A percentile compares a stretch with the other conserved stretches of the same genome.
Evolutionary conservation across 1,284 basidiomycete genomes (phyloP).

Genomic region (Leccinum fallax): DNA sequence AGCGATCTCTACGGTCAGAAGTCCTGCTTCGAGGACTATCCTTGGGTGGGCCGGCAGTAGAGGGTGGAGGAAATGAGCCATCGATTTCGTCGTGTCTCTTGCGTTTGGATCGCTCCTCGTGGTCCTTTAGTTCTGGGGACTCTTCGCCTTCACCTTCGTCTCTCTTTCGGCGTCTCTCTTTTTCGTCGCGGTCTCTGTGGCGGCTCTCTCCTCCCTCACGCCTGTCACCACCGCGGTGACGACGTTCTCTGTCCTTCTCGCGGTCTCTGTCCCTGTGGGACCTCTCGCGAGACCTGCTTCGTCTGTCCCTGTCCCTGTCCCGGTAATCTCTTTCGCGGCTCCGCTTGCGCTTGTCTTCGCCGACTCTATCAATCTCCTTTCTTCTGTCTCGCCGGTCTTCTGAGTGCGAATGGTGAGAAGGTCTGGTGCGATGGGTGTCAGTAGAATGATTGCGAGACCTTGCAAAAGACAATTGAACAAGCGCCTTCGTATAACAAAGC

Average conservation of each 20-base stretch:
- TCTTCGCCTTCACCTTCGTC: conserved; percentile 56
- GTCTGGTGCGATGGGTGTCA: conserved; percentile 69
- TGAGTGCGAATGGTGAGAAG: conserved; percentile 71
- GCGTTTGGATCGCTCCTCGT: conserved; percentile 58
- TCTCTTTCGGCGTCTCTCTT: conserved; percentile 60
- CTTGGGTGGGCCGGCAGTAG: conserved; percentile 32
- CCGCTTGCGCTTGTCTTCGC: conserved; percentile 54
- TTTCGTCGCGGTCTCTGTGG: conserved; percentile 50
- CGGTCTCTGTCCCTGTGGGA: conserved; percentile 49
- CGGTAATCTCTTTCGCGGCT: conserved; percentile 56
- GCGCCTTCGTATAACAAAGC: neutral
- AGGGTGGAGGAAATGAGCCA: conserved; percentile 41
- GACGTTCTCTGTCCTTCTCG: conserved; percentile 47
- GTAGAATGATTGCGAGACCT: conserved; percentile 72
- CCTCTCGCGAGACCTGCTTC: conserved; percentile 46
- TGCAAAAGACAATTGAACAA: conserved; percentile 19
- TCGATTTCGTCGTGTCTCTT: conserved; percentile 54
- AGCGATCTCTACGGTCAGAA: conserved; percentile 53
- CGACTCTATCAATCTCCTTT: conserved; percentile 54
- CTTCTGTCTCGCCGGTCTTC: conserved; percentile 53
- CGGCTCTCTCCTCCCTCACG: conserved; percentile 45
- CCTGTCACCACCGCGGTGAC: conserved; percentile 52
- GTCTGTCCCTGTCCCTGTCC: conserved; percentile 48
- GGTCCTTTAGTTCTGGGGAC: conserved; percentile 41
- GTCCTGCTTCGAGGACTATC: conserved; percentile 58